phyloP scores from a whole-genome alignment of 352 stramenopile genomes.

The Vaucheria bursata region DNA sequence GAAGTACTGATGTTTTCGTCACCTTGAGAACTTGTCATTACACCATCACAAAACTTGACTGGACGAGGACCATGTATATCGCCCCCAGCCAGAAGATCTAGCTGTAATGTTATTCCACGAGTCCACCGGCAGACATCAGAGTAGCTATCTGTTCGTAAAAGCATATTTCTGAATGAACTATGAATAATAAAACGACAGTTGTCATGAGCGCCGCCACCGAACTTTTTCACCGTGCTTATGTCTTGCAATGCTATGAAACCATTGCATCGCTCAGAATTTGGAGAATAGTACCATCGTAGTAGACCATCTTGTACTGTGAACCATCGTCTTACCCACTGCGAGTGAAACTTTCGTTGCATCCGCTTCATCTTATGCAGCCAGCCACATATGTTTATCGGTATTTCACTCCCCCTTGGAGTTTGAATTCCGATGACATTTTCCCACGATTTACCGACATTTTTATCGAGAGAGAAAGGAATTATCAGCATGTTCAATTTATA shows the following conservation, averaged over 20 bases:
- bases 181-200: slow-evolving; percentile 33
- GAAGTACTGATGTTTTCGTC: no score
- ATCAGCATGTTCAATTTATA: no score
- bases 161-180: slow-evolving; percentile 18
- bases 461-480: no score
- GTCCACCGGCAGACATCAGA: slow-evolving; percentile 34
- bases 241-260: slow-evolving; percentile 14
- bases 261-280: slow-evolving; percentile 12
- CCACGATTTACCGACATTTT: slow-evolving; percentile 19
- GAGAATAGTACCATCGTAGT: slow-evolving; percentile 34
- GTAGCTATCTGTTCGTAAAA: slow-evolving; percentile 26
- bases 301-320: slow-evolving; percentile 35
- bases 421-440: slow-evolving; percentile 29
- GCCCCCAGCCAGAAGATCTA: slow-evolving; percentile 30
- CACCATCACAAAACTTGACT: no score
- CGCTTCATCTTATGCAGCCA: slow-evolving; percentile 43
- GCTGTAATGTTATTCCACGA: slow-evolving; percentile 25
- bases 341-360: slow-evolving; percentile 29
- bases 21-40: no score
- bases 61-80: slow-evolving; percentile 33
- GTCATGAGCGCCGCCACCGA: slow-evolving; percentile 12
- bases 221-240: slow-evolving; percentile 24
- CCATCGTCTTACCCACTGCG: slow-evolving; percentile 28
- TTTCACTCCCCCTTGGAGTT: slow-evolving; percentile 19
- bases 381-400: slow-evolving; percentile 31